Evolutionary conservation across 139 green algal genomes (phyloP).

Genomic region (Volvox reticuliferus): DNA sequence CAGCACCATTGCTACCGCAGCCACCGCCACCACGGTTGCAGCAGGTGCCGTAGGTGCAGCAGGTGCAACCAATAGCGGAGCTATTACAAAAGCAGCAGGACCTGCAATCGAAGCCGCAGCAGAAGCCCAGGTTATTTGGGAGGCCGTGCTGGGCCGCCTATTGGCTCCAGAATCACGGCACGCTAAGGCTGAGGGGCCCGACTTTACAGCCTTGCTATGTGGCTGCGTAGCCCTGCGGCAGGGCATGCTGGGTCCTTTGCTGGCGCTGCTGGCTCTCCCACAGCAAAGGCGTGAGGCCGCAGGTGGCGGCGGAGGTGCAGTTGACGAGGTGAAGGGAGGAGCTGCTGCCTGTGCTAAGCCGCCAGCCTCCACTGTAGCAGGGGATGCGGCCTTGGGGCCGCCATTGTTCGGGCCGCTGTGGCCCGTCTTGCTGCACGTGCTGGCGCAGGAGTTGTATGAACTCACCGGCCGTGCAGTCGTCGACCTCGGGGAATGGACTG

Average conservation of each 20-base stretch:
- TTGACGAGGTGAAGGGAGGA: no score
- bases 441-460: slow-evolving; percentile 48
- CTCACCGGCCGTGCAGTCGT: slow-evolving; percentile 6
- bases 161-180: not conserved
- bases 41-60: no score
- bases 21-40: no score
- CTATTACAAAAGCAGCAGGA: no score
- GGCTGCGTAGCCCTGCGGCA: slow-evolving; percentile 30
- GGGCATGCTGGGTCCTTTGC: slow-evolving; percentile 16
- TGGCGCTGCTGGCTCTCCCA: not conserved
- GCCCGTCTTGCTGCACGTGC: slow-evolving; percentile 48
- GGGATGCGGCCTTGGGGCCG: not conserved
- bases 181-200: not conserved
- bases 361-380: not conserved
- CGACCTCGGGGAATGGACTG: not conserved
- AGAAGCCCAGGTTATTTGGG: not conserved
- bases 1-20: no score
- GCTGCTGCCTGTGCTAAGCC: not conserved
- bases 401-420: not conserved
- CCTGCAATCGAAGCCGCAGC: not conserved
- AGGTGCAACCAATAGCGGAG: no score
- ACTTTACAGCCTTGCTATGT: slow-evolving; percentile 5
- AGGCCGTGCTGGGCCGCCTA: not conserved
- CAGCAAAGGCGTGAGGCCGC: no score
- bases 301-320: no score